Evolutionary conservation across 768 basidiomycete genomes (phyloP).

Genomic region (Boletellus ananas): DNA sequence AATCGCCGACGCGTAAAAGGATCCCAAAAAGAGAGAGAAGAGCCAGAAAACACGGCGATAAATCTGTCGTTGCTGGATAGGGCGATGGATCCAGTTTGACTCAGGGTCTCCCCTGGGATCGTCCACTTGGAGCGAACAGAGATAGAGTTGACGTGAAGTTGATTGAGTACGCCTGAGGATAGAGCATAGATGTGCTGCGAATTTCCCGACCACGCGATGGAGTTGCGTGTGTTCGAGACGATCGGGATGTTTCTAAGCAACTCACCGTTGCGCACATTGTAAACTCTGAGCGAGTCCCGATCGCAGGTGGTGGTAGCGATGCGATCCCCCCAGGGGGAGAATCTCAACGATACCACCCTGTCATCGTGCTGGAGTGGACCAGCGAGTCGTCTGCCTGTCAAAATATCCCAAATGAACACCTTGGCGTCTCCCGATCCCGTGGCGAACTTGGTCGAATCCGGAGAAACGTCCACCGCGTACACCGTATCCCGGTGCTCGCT

Average conservation of each 20-base stretch:
- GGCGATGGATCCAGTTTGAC: not conserved
- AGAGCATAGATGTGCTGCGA: not conserved
- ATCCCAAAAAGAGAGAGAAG: not conserved
- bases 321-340: not conserved
- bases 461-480: not conserved
- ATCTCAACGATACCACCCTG: not conserved
- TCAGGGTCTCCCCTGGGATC: not conserved
- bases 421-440: not conserved
- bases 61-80: not conserved
- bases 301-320: not conserved
- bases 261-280: not conserved
- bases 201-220: not conserved
- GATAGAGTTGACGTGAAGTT: not conserved
- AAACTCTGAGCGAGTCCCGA: not conserved
- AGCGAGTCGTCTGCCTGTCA: not conserved
- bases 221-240: not conserved
- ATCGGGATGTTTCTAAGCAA: not conserved
- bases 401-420: not conserved
- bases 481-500: not conserved
- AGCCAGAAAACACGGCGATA: not conserved
- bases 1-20: not conserved
- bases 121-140: not conserved
- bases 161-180: not conserved
- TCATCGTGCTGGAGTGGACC: not conserved
- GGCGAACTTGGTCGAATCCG: not conserved